Evolutionary conservation across 192 early-diverging fungal species (phyloP).

Genomic region (Umbelopsis sp.): DNA sequence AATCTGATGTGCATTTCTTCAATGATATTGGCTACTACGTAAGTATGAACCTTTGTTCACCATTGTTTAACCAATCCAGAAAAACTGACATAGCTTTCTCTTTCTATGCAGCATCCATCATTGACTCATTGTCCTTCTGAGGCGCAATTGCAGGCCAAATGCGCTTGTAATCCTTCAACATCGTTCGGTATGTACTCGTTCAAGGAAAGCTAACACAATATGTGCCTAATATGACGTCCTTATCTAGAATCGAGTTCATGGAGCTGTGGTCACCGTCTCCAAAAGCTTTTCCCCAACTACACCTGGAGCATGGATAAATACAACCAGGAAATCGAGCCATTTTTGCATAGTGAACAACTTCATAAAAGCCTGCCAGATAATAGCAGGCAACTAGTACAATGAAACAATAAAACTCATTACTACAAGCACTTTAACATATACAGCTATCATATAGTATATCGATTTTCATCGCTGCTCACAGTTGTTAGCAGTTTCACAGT

Average conservation of each 20-base stretch:
- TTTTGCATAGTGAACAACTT: background rate
- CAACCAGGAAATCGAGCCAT: background rate
- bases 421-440: no score
- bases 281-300: background rate
- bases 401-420: no score
- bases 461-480: no score
- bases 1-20: conserved; percentile 66
- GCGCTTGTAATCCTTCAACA: conserved; percentile 27
- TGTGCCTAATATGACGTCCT: background rate
- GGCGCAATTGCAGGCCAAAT: conserved; percentile 39
- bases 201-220: background rate
- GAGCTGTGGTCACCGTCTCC: background rate
- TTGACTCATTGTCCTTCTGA: conserved; percentile 58
- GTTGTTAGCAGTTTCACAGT: no score
- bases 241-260: background rate
- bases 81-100: background rate
- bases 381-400: no score
- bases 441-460: no score
- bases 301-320: background rate
- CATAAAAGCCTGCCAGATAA: no score
- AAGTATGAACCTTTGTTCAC: conserved; percentile 21
- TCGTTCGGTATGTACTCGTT: conserved; percentile 17
- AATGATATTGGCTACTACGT: conserved; percentile 65
- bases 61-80: background rate
- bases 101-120: conserved; percentile 47